Evolutionary conservation across 202 grass and related monocot species (phyloP), one percentile per base, ranked within the genome.

Genomic region (Setaria italica): DNA sequence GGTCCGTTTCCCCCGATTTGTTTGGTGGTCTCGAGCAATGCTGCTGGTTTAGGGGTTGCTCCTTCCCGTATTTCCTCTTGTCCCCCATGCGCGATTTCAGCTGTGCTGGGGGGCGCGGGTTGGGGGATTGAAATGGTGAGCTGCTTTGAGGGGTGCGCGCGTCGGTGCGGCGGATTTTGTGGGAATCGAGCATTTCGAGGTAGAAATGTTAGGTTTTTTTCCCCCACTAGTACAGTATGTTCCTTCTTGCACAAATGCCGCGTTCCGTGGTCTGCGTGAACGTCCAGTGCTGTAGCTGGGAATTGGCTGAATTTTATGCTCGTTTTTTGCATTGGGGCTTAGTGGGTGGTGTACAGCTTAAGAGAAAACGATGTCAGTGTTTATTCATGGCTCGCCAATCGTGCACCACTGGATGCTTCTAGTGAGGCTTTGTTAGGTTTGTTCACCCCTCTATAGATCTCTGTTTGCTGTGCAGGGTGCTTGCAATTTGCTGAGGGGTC

Each of bases 11-110:
- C 9, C 37, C 39, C 6, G 9, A 69, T 58, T 69, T 11, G 16
- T 7, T 11, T 62, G 11, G 35, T 5, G 21, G 72, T 34, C 7
- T 45, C 25, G 73, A n/a, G 62, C 82, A 77, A 85, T 77, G 73
- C 82, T 54, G 71, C 62, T n/a, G 49, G 62, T 33, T 57, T 58
- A 14, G 50, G 15, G 72, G 16, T 7, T 12, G 3, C 43, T 9
- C 11, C 49, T 32, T 4, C 62, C 9, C 49, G 37, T 33, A 42
- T 43, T 67, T 34, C 9, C 15, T 34, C 67, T 71, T 2, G n/a
- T 9, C 2, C 21, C 21, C n/a, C 7, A 1, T 55, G 15, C 6
- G 15, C 21, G 49, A n/a, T 84, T 34, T 45, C 1, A 6, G 8
- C 25, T 34, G 82, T 10, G 53, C 56, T 4, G 43, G 5, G 69